Percentiles rank a stretch among this genome's conserved stretches.
phyloP scores from a whole-genome alignment of 139 green algal genomes.

The Chlamydomonas incerta region DNA sequence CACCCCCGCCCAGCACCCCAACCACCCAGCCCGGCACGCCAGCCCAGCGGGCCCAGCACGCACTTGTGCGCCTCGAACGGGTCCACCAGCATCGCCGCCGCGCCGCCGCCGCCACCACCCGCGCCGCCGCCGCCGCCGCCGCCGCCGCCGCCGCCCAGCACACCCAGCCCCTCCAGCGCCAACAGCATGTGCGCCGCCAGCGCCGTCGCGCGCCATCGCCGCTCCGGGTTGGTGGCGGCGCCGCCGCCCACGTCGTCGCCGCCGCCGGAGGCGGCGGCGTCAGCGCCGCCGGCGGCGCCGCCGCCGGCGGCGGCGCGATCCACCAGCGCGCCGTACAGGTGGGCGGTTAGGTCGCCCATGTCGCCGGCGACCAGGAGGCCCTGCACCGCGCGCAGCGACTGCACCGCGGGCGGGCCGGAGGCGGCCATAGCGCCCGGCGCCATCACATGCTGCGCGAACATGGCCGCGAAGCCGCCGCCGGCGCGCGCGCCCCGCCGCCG shows the following conservation, averaged over 20 bases:
- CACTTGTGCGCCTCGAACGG: conserved; percentile 11
- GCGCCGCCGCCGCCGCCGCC: no score
- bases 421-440: not conserved
- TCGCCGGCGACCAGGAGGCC: conserved; percentile 45
- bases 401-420: not conserved
- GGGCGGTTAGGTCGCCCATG: conserved; percentile 25
- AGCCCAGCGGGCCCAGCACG: no score
- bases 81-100: not conserved
- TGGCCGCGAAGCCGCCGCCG: not conserved
- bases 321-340: conserved; percentile 49
- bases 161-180: conserved; percentile 63
- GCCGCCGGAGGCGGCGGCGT: not conserved
- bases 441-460: conserved; percentile 21
- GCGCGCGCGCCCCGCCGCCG: not conserved
- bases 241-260: not conserved
- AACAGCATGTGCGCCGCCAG: conserved; percentile 79
- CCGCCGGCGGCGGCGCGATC: not conserved
- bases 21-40: no score
- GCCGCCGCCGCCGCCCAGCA: conserved; percentile 13
- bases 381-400: conserved; percentile 41
- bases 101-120: no score
- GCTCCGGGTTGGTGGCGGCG: conserved; percentile 4
- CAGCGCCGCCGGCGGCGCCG: not conserved
- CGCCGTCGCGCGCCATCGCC: conserved; percentile 18
- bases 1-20: no score